Conservation (phyloP, 345 rosid species). For the Moricandia arvensis region DNA sequence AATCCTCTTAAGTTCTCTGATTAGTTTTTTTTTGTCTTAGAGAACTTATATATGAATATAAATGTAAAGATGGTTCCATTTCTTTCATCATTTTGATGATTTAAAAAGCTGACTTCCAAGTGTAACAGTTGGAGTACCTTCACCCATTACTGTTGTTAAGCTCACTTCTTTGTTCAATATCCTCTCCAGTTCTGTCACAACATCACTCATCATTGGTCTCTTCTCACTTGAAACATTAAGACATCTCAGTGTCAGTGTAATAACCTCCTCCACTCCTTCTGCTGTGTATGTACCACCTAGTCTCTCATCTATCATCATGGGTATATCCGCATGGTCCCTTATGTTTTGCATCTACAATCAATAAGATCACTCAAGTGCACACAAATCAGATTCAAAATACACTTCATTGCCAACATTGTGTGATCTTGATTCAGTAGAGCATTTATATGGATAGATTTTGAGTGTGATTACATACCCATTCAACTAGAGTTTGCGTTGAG, state of each 20-base stretch:
- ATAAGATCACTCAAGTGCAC: background rate
- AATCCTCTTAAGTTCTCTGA: constrained; percentile 34
- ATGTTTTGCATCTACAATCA: constrained; percentile 56
- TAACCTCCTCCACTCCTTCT: constrained; percentile 80
- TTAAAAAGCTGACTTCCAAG: constrained; percentile 88
- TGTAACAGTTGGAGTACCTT: constrained; percentile 74
- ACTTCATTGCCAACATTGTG: background rate
- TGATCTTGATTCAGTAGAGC: background rate
- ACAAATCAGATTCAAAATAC: constrained; percentile 22
- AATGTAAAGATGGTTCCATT: constrained; percentile 37
- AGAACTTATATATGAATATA: constrained; percentile 19
- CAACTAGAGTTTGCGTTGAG: constrained; percentile 60
- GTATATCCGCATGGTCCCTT: constrained; percentile 48
- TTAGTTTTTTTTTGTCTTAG: constrained; percentile 8
- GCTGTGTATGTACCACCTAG: constrained; percentile 66
- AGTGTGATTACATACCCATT: constrained; percentile 60
- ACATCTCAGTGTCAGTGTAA: constrained; percentile 55
- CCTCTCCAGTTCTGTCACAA: constrained; percentile 73
- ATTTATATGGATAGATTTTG: no score
- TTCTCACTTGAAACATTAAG: constrained; percentile 74
- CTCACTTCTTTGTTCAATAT: constrained; percentile 76
- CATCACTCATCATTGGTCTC: constrained; percentile 69
- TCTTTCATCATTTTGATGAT: constrained; percentile 43
- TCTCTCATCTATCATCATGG: constrained; percentile 62
- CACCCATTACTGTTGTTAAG: constrained; percentile 81